These are phyloP conservation scores for Podaxis mareebaensis DNA, from an alignment of 768 basidiomycete genomes.

Conservation along the genomic window DNA sequence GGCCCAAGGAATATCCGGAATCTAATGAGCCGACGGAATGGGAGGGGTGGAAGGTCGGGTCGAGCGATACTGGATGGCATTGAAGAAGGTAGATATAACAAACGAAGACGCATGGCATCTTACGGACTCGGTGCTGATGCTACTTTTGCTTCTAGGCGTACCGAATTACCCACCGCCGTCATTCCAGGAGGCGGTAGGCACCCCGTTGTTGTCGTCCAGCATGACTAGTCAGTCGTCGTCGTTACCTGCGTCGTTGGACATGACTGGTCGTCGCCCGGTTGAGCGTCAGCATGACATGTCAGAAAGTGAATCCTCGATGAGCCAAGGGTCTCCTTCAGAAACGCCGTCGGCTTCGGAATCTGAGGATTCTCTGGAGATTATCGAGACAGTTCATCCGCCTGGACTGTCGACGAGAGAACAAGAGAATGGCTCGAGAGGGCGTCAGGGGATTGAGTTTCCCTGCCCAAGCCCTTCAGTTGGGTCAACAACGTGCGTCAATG, in stretches of 20 bases:
- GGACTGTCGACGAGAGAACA: conserved; percentile 39
- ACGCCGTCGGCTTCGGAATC: conserved; percentile 40
- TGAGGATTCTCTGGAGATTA: conserved; percentile 54
- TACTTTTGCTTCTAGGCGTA: conserved; percentile 31
- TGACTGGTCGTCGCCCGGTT: background rate
- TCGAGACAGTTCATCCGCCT: conserved; percentile 41
- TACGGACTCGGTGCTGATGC: conserved; percentile 10
- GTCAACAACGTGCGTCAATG: conserved; percentile 2
- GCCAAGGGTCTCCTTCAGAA: conserved; percentile 9
- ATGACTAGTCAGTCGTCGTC: conserved; percentile 22
- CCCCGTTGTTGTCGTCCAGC: conserved; percentile 36
- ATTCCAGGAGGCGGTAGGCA: conserved; percentile 67
- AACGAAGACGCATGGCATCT: background rate
- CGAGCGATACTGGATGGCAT: conserved; percentile 26
- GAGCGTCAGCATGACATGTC: conserved; percentile 14
- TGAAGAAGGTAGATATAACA: conserved; percentile 24
- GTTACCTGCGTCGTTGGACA: conserved; percentile 16
- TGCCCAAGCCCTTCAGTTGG: conserved; percentile 20
- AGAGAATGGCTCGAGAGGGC: conserved; percentile 30
- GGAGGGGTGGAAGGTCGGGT: conserved; percentile 26
- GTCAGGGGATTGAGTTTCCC: conserved; percentile 36
- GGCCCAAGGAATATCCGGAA: conserved; percentile 35
- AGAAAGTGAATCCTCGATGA: background rate
- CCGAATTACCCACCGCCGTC: conserved; percentile 77
- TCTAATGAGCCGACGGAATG: conserved; percentile 26